These are phyloP conservation scores for Diphasiastrum complanatum DNA, from an alignment of 83 land plant species.

Conservation along the genomic window DNA sequence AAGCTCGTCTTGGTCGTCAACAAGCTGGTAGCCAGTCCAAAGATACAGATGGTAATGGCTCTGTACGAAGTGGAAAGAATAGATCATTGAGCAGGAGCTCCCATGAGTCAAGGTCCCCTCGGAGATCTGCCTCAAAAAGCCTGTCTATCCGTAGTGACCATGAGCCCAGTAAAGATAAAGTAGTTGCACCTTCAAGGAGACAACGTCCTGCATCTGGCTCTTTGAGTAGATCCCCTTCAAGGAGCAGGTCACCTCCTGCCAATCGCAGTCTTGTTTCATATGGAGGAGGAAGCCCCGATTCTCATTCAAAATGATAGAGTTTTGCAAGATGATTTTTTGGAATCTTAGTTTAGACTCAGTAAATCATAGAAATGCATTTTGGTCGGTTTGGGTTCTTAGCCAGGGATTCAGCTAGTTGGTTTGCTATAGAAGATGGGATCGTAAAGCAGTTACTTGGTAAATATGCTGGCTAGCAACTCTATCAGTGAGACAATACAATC, in stretches of 20 bases:
- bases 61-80: slow-evolving; percentile 1
- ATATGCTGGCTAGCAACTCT: too few relatives aligned
- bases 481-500: too few relatives aligned
- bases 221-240: slow-evolving; percentile 12
- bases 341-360: too few relatives aligned
- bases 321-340: too few relatives aligned
- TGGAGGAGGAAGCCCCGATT: slow-evolving; percentile 64
- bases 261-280: slow-evolving; percentile 66
- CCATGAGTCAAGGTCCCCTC: slow-evolving; percentile 20
- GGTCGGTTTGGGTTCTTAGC: too few relatives aligned
- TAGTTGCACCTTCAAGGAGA: slow-evolving; percentile 6
- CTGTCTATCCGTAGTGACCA: slow-evolving; percentile 14
- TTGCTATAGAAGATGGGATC: too few relatives aligned
- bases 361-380: too few relatives aligned
- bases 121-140: slow-evolving; percentile 23
- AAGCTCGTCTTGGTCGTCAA: slow-evolving; percentile 17
- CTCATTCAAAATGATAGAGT: not conserved
- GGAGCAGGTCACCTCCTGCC: slow-evolving; percentile 34
- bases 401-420: too few relatives aligned
- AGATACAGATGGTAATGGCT: slow-evolving; percentile 20
- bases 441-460: too few relatives aligned
- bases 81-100: slow-evolving; percentile 11
- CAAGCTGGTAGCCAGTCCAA: slow-evolving; percentile 3
- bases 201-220: slow-evolving; percentile 8
- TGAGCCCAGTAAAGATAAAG: slow-evolving; percentile 13